Percentiles rank a stretch among this genome's conserved stretches.
These are phyloP conservation scores for Sporothrix globosa DNA, from an alignment of 2,329 filamentous ascomycete species.

Conservation along the genomic window DNA sequence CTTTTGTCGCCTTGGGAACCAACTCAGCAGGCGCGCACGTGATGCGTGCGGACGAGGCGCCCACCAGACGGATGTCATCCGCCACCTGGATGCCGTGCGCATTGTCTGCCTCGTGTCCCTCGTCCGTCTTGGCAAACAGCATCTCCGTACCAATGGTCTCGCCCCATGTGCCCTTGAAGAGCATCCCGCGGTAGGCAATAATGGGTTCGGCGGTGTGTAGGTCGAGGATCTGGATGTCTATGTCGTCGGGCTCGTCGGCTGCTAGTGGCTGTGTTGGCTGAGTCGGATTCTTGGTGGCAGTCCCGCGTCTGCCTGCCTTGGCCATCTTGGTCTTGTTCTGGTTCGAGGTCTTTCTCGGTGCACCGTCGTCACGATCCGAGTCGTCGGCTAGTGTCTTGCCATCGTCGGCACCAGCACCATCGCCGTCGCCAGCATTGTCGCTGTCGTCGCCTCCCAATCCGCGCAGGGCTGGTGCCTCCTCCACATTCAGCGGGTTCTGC, in stretches of 20 bases:
- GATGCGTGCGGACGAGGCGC: slow-evolving; percentile 36
- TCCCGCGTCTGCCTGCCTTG: slow-evolving; percentile 12
- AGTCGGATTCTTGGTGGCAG: neutral
- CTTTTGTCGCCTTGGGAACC: slow-evolving; percentile 10
- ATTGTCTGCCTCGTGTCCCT: neutral
- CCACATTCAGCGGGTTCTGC: slow-evolving; percentile 42
- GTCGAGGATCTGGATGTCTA: slow-evolving; percentile 77
- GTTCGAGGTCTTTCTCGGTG: no score
- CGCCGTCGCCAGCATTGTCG: slow-evolving; percentile 33
- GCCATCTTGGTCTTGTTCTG: no score
- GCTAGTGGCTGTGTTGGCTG: neutral
- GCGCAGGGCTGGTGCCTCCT: slow-evolving; percentile 34
- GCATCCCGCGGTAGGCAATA: slow-evolving; percentile 74
- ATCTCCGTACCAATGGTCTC: slow-evolving; percentile 83
- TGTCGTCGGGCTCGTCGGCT: slow-evolving; percentile 28
- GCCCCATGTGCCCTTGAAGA: slow-evolving; percentile 81
- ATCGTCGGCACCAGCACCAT: slow-evolving; percentile 33
- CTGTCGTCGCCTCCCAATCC: slow-evolving; percentile 30
- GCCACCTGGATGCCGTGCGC: neutral
- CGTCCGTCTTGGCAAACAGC: slow-evolving; percentile 62
- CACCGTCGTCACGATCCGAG: neutral
- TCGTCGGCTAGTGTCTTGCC: slow-evolving; percentile 20
- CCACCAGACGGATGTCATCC: slow-evolving; percentile 41
- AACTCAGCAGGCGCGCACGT: slow-evolving; percentile 34
- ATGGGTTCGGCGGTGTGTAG: slow-evolving; percentile 76